Percentiles rank a stretch among this genome's conserved stretches.
Evolutionary conservation across 305 asterid species (phyloP).

Genomic region (Solanum hybrid): DNA sequence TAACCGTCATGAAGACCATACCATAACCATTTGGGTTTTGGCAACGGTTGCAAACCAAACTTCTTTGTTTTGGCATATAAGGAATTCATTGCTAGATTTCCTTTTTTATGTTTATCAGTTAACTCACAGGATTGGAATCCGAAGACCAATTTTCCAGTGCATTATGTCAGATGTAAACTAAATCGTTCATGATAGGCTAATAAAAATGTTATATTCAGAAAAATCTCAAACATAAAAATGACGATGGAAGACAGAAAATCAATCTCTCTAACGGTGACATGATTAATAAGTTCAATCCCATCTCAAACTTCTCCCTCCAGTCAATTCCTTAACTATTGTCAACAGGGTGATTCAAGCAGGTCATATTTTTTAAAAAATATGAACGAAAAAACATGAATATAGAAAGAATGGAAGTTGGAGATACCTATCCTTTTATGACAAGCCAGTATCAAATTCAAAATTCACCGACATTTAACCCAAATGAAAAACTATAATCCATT

Average conservation of each 20-base stretch:
- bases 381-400: neutral
- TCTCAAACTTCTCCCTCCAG: neutral
- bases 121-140: neutral
- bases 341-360: neutral
- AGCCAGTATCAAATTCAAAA: neutral
- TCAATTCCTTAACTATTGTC: neutral
- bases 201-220: neutral
- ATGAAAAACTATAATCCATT: neutral
- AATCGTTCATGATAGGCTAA: neutral
- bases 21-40: neutral
- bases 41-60: neutral
- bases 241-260: neutral
- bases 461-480: neutral
- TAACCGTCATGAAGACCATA: neutral
- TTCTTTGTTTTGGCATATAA: neutral
- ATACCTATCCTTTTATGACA: neutral
- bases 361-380: neutral
- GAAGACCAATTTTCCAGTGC: neutral
- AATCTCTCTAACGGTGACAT: neutral
- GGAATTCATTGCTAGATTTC: neutral
- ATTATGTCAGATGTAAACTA: neutral
- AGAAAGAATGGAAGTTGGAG: neutral
- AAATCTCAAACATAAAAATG: neutral
- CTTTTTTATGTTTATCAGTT: neutral
- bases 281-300: neutral